Evolutionary conservation across 305 asterid species (phyloP).

Genomic region (Withania somnifera): DNA sequence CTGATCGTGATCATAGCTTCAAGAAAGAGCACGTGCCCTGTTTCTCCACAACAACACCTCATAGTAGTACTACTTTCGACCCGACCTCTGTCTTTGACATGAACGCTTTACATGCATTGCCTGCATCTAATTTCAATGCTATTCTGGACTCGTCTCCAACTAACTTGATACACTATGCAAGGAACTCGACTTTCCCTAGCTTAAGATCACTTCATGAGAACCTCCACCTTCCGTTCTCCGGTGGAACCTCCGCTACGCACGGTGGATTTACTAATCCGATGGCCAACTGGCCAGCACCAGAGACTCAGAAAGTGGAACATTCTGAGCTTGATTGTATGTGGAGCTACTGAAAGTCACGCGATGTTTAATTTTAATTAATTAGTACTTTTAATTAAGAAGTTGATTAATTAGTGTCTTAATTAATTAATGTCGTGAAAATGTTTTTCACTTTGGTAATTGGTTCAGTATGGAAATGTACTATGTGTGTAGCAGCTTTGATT

Average conservation of each 20-base stretch:
- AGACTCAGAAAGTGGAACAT: conserved; percentile 35
- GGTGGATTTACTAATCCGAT: conserved; percentile 11
- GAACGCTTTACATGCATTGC: conserved; percentile 27
- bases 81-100: conserved; percentile 13
- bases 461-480: background rate
- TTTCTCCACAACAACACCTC: conserved; percentile 63
- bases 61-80: conserved; percentile 21
- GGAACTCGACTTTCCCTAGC: conserved; percentile 42
- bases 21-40: conserved; percentile 98
- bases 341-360: conserved; percentile 25
- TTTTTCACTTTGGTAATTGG: background rate
- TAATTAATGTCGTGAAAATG: background rate
- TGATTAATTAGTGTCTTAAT: background rate
- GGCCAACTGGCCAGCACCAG: conserved; percentile 33
- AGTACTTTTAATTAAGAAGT: background rate
- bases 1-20: conserved; percentile 27
- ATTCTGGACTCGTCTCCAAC: conserved; percentile 20
- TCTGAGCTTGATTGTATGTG: conserved; percentile 68
- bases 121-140: conserved; percentile 1
- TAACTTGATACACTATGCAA: conserved; percentile 17
- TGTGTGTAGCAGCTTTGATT: background rate
- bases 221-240: conserved; percentile 40
- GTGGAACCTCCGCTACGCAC: conserved; percentile 18
- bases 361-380: background rate
- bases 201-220: conserved; percentile 58